These are phyloP conservation scores for Eleusine indica DNA, from an alignment of 176 grass and related monocot genomes.

Conservation along the genomic window DNA sequence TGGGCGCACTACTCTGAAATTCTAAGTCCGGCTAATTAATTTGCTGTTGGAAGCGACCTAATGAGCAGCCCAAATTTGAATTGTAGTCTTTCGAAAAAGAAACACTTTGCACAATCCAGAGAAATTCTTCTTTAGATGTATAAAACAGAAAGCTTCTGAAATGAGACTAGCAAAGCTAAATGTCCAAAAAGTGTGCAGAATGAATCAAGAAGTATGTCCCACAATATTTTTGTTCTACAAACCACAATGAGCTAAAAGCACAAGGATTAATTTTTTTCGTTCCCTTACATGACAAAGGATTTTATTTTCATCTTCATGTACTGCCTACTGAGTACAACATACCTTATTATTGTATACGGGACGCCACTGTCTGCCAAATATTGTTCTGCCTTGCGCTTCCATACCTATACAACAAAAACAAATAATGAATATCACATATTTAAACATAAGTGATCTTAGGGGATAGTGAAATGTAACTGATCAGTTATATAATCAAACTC, in stretches of 20 bases:
- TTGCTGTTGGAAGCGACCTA: too few relatives aligned
- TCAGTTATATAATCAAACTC: not conserved
- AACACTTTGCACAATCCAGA: slow-evolving; percentile 6
- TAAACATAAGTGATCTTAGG: not conserved
- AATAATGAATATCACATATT: not conserved
- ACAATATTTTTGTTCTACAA: not conserved
- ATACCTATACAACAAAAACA: slow-evolving; percentile 51
- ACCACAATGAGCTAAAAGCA: not conserved
- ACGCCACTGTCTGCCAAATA: slow-evolving; percentile 87
- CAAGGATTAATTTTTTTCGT: not conserved
- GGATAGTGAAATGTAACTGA: not conserved
- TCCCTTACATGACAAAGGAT: not conserved
- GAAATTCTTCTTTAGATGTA: not conserved
- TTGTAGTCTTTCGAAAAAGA: not conserved
- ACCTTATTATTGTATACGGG: slow-evolving; percentile 84
- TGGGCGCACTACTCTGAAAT: too few relatives aligned
- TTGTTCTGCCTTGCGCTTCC: slow-evolving; percentile 86
- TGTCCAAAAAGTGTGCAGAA: not conserved
- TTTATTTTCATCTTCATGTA: not conserved
- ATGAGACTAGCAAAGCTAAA: not conserved
- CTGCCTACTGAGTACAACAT: not conserved
- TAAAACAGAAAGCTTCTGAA: not conserved
- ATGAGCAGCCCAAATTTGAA: not conserved
- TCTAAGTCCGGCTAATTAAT: too few relatives aligned
- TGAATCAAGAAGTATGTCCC: not conserved